Percentiles rank a stretch among this genome's conserved stretches.
Evolutionary conservation across 176 grass and related monocot genomes (phyloP).

Genomic region (Puccinellia tenuiflora): DNA sequence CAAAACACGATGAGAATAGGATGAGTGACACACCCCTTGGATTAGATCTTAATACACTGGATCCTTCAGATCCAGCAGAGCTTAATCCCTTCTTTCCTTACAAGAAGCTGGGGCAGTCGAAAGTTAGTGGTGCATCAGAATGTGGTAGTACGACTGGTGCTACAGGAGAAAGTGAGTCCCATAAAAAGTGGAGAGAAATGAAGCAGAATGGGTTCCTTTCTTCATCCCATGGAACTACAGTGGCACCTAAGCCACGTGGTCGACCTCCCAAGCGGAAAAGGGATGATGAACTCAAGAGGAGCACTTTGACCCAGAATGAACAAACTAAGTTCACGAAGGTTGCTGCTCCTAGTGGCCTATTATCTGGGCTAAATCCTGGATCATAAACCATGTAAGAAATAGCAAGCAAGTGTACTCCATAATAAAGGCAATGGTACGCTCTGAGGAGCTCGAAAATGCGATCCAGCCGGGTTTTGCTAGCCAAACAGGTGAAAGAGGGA

Average conservation of each 20-base stretch:
- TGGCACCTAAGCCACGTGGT: constrained; percentile 46
- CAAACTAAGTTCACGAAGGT: constrained; percentile 67
- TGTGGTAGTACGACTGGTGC: constrained; percentile 73
- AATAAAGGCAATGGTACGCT: constrained; percentile 85
- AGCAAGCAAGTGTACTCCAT: constrained; percentile 98
- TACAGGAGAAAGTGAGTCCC: constrained; percentile 52
- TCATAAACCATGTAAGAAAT: constrained; percentile 98
- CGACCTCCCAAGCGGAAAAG: constrained; percentile 57
- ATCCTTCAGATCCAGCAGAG: constrained; percentile 39
- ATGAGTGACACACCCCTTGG: constrained; percentile 15
- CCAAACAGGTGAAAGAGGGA: constrained; percentile 32
- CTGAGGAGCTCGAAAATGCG: constrained; percentile 57
- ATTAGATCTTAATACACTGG: constrained; percentile 68
- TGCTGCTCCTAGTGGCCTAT: constrained; percentile 86
- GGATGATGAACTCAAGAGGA: constrained; percentile 45
- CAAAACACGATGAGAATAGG: constrained; percentile 12
- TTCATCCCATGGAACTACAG: constrained; percentile 51
- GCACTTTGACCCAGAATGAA: constrained; percentile 37
- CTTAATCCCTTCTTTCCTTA: constrained; percentile 78
- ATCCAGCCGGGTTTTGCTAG: constrained; percentile 18
- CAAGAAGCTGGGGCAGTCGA: constrained; percentile 55
- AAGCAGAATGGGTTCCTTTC: constrained; percentile 98
- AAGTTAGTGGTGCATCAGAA: constrained; percentile 56
- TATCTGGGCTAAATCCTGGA: constrained; percentile 94
- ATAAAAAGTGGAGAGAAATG: constrained; percentile 94